Percentiles rank a stretch among this genome's conserved stretches.
Evolutionary conservation across 371 early-diverging fungal species (phyloP).

Genomic region (Saksenaea oblongispora): DNA sequence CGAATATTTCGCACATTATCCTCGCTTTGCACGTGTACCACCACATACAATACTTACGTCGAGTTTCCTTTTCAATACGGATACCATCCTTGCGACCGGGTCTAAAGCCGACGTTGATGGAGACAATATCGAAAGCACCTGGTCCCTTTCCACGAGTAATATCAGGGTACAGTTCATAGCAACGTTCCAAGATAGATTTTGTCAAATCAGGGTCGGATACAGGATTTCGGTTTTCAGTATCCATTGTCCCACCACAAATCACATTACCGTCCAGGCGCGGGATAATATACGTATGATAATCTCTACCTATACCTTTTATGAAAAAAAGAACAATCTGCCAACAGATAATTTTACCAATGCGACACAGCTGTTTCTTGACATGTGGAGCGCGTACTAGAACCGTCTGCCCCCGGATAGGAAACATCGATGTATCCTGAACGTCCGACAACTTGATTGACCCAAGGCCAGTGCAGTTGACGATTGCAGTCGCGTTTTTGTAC

Average conservation of each 20-base stretch:
- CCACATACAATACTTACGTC: conserved; percentile 37
- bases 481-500: conserved; percentile 41
- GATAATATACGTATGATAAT: conserved; percentile 74
- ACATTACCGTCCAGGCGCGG: conserved; percentile 78
- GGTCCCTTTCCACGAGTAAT: conserved; percentile 44
- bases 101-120: conserved; percentile 71
- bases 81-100: conserved; percentile 74
- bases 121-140: conserved; percentile 57
- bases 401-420: conserved; percentile 78
- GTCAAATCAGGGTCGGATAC: conserved; percentile 35
- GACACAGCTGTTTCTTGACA: conserved; percentile 47
- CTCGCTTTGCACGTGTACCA: no score
- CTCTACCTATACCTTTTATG: conserved; percentile 17
- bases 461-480: conserved; percentile 79
- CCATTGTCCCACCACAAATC: conserved; percentile 66
- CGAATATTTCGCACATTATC: not conserved
- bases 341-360: conserved; percentile 25
- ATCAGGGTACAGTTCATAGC: conserved; percentile 36
- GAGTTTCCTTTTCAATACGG: conserved; percentile 66
- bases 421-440: conserved; percentile 65
- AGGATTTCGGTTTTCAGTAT: conserved; percentile 29
- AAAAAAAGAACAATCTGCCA: no score
- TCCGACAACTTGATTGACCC: conserved; percentile 65
- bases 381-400: conserved; percentile 70
- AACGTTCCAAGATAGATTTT: conserved; percentile 30